phyloP scores from a whole-genome alignment of 2,329 filamentous ascomycete genomes.

The Seiridium unicorne region DNA sequence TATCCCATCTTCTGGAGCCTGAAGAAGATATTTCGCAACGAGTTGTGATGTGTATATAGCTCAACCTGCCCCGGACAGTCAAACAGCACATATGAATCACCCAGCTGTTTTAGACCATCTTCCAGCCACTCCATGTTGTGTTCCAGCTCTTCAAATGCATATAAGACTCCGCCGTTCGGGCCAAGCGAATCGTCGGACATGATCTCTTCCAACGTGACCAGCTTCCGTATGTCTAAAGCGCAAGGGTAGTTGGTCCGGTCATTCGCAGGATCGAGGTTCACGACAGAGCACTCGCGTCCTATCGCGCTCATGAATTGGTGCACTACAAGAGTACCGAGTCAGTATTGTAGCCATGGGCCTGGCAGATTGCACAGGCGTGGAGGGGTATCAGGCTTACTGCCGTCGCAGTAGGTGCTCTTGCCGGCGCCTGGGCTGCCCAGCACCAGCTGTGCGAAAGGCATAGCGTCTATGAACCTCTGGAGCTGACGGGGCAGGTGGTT shows the following conservation, averaged over 20 bases:
- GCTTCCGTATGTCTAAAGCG: slow-evolving; percentile 83
- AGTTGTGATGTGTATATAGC: slow-evolving; percentile 92
- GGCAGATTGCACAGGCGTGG: neutral
- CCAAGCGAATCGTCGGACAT: slow-evolving; percentile 90
- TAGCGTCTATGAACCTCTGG: slow-evolving; percentile 24
- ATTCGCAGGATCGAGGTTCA: slow-evolving; percentile 97
- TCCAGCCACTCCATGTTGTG: slow-evolving; percentile 92
- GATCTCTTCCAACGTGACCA: slow-evolving; percentile 89
- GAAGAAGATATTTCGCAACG: slow-evolving; percentile 88
- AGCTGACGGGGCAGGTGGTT: too few relatives aligned
- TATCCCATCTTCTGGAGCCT: slow-evolving; percentile 88
- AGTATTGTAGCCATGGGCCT: neutral
- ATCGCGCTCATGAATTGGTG: slow-evolving; percentile 97
- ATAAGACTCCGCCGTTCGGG: slow-evolving; percentile 88
- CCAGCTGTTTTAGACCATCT: slow-evolving; percentile 73
- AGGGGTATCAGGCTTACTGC: slow-evolving; percentile 54
- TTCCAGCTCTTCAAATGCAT: slow-evolving; percentile 92
- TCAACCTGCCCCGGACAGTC: slow-evolving; percentile 98
- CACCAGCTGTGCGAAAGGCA: slow-evolving; percentile 74
- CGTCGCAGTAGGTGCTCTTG: slow-evolving; percentile 98
- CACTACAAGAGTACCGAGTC: slow-evolving; percentile 48
- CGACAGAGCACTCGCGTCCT: slow-evolving; percentile 88
- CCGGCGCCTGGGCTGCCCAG: slow-evolving; percentile 93
- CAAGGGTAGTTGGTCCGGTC: slow-evolving; percentile 86
- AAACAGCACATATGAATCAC: slow-evolving; percentile 90